phyloP scores from a whole-genome alignment of 805 yeast genomes.

The Cyberlindnera sargentensis region DNA sequence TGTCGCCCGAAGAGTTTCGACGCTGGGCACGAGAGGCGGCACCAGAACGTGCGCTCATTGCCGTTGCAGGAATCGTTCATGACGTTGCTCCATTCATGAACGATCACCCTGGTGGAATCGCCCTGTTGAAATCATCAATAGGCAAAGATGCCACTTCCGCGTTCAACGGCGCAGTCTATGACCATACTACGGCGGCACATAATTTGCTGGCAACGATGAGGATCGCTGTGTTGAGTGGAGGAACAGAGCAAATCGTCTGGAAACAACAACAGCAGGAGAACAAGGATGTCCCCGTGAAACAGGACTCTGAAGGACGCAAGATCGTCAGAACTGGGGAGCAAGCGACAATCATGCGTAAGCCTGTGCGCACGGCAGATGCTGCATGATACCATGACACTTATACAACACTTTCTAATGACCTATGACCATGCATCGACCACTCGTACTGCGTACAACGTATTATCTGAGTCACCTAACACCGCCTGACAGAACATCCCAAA shows the following conservation, averaged over 20 bases:
- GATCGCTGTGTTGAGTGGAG: conserved; percentile 77
- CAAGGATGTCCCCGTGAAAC: conserved; percentile 52
- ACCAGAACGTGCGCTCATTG: conserved; percentile 58
- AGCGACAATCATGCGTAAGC: conserved; percentile 38
- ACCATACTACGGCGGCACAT: conserved; percentile 89
- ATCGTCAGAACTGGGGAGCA: conserved; percentile 59
- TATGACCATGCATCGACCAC: too few species aligned
- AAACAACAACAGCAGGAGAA: conserved; percentile 60
- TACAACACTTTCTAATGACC: too few species aligned
- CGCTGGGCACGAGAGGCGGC: conserved; percentile 32
- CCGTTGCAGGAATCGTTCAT: conserved; percentile 87
- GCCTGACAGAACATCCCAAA: too few species aligned
- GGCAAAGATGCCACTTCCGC: conserved; percentile 95
- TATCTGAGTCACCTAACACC: too few species aligned
- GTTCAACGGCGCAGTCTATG: conserved; percentile 91
- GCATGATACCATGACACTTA: conserved; percentile 29
- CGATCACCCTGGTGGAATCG: conserved; percentile 91
- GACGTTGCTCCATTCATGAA: conserved; percentile 87
- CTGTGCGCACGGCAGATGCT: conserved; percentile 52
- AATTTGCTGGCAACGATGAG: conserved; percentile 91
- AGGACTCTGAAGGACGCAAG: conserved; percentile 45
- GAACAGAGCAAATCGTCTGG: conserved; percentile 80
- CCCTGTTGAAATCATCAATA: conserved; percentile 69
- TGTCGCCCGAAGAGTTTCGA: conserved; percentile 47
- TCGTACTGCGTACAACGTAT: too few species aligned